Percentiles rank a stretch among this genome's conserved stretches.
These are phyloP conservation scores for Aspergillus sojae DNA, from an alignment of 2,329 filamentous ascomycete genomes.

Conservation along the genomic window DNA sequence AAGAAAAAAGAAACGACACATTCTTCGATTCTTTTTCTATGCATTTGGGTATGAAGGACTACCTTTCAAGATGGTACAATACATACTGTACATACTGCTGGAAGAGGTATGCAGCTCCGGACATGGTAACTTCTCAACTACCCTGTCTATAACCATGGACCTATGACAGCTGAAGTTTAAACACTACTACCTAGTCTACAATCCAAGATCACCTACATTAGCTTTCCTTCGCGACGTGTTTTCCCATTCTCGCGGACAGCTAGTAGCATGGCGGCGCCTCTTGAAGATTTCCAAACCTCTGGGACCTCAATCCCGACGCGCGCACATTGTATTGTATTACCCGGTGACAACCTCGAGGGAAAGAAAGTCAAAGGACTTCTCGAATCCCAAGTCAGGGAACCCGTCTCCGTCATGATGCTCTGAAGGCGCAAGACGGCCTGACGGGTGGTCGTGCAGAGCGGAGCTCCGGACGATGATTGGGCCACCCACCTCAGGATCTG, in stretches of 20 bases:
- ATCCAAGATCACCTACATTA: constrained; percentile 1
- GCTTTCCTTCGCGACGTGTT: background rate
- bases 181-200: background rate
- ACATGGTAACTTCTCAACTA: background rate
- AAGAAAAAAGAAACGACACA: background rate
- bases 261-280: background rate
- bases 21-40: background rate
- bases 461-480: background rate
- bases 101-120: background rate
- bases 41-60: background rate
- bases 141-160: background rate
- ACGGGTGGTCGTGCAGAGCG: background rate
- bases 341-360: background rate
- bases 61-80: background rate
- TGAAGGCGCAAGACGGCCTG: constrained; percentile 5
- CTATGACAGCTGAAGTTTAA: constrained; percentile 1
- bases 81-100: background rate
- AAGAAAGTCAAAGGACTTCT: background rate
- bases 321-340: background rate
- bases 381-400: background rate
- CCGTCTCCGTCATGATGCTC: background rate
- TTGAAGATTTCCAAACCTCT: constrained; percentile 2
- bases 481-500: background rate
- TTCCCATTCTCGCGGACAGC: background rate
- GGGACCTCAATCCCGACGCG: background rate